Evolutionary conservation across 306 rosid genomes (phyloP).

Genomic region (Vicia faba): DNA sequence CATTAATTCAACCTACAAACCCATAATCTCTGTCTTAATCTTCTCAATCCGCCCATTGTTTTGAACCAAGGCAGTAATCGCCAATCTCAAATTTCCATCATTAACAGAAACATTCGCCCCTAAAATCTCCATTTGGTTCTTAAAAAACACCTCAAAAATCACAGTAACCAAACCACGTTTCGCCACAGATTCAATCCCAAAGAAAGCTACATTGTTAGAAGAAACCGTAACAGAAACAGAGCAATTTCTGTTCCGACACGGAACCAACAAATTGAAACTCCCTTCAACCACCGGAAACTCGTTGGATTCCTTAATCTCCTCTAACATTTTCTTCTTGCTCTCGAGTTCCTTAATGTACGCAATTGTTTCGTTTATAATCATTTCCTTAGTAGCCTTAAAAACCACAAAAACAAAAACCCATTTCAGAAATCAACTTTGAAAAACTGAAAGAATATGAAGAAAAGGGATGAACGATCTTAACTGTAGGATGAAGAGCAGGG

Average conservation of each 20-base stretch:
- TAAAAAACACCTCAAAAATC: conserved; percentile 40
- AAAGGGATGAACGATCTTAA: not conserved
- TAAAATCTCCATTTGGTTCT: conserved; percentile 40
- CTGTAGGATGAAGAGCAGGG: conserved; percentile 38
- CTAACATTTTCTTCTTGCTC: conserved; percentile 40
- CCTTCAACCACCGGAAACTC: not conserved
- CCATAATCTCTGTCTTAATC: conserved; percentile 43
- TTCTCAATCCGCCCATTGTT: conserved; percentile 13
- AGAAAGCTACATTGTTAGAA: conserved; percentile 42
- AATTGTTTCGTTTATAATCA: conserved; percentile 38
- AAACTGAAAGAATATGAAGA: not conserved
- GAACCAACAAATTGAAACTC: conserved; percentile 19
- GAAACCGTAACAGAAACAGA: conserved; percentile 36
- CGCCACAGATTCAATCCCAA: conserved; percentile 44
- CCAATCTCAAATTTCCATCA: conserved; percentile 38
- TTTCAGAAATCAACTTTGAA: not conserved
- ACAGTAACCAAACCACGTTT: conserved; percentile 31
- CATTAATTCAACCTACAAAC: conserved; percentile 30
- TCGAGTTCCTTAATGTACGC: conserved; percentile 48
- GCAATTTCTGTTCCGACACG: conserved; percentile 14
- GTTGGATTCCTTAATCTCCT: conserved; percentile 42
- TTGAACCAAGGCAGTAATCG: conserved; percentile 36
- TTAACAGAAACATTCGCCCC: conserved; percentile 45
- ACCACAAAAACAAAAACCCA: not conserved
- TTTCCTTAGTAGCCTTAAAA: conserved; percentile 43